Conservation (phyloP, 2,329 filamentous ascomycete genomes). For the Myotisia sp. region DNA sequence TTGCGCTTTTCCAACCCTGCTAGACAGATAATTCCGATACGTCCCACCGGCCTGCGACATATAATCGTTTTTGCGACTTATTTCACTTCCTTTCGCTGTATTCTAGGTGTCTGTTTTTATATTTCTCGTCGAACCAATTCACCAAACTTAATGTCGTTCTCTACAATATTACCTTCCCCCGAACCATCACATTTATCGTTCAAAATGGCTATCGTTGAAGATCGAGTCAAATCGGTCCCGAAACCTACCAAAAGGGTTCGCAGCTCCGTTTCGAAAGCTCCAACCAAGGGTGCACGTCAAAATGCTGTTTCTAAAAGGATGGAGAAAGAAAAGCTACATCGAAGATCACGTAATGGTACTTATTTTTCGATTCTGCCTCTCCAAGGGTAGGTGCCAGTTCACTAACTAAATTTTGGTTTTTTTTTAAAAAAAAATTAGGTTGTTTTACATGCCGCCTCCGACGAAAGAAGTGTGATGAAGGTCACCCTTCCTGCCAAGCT, state of each 20-base stretch:
- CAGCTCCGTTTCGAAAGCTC: slow-evolving; percentile 6
- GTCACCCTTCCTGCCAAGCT: slow-evolving; percentile 48
- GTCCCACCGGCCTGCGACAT: slow-evolving; percentile 3
- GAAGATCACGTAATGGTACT: slow-evolving; percentile 12
- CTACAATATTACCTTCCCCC: slow-evolving; percentile 12
- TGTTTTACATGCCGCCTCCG: slow-evolving; percentile 55
- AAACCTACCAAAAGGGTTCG: slow-evolving; percentile 9
- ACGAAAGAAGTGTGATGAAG: slow-evolving; percentile 57
- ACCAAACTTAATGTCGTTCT: slow-evolving; percentile 12
- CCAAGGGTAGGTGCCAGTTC: neutral
- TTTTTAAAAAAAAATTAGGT: slow-evolving; percentile 22
- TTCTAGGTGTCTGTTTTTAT: neutral
- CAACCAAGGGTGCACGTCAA: slow-evolving; percentile 6
- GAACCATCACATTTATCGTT: slow-evolving; percentile 8
- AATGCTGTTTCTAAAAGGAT: slow-evolving; percentile 2
- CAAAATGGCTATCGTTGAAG: slow-evolving; percentile 7
- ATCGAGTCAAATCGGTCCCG: slow-evolving; percentile 4
- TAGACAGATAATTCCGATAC: neutral
- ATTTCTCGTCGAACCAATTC: neutral
- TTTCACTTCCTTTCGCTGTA: too few species aligned
- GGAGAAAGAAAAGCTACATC: slow-evolving; percentile 10
- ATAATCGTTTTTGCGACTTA: too few species aligned
- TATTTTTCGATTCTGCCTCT: neutral
- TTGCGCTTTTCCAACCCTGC: neutral
- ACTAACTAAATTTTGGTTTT: neutral